Conservation (phyloP, 1,139 yeast species). For the Ogataea hybrid region DNA sequence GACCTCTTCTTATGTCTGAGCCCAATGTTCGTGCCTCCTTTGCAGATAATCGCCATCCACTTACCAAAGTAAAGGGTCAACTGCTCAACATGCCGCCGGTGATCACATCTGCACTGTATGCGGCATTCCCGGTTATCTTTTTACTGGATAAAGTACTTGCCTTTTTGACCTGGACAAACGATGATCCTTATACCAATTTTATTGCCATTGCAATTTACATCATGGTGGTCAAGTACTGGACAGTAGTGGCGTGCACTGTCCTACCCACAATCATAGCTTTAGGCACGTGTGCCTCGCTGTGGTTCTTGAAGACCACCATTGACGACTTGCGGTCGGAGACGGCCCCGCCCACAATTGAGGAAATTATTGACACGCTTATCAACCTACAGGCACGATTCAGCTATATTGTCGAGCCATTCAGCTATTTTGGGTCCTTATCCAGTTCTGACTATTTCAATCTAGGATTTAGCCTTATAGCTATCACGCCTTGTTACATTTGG, state of each 20-base stretch:
- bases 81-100: conserved; percentile 43
- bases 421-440: conserved; percentile 12
- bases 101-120: conserved; percentile 45
- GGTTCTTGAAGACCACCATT: conserved; percentile 45
- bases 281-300: conserved; percentile 40
- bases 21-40: conserved; percentile 18
- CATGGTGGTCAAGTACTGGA: conserved; percentile 47
- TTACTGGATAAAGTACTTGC: conserved; percentile 44
- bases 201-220: conserved; percentile 41
- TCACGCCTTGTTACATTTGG: conserved; percentile 49
- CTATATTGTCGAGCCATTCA: conserved; percentile 42
- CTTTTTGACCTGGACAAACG: conserved; percentile 55
- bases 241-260: conserved; percentile 34
- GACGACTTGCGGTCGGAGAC: conserved; percentile 33
- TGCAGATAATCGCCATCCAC: conserved; percentile 14
- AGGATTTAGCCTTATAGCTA: conserved; percentile 34
- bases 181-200: conserved; percentile 48
- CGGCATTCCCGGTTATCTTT: conserved; percentile 48
- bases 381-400: conserved; percentile 49
- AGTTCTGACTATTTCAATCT: conserved; percentile 30
- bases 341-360: conserved; percentile 51
- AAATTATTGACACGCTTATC: conserved; percentile 49
- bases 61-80: conserved; percentile 18
- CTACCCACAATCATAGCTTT: conserved; percentile 41
- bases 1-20: conserved; percentile 8